Evolutionary conservation across 371 early-diverging fungal genomes (phyloP), one percentile per base, ranked within the genome.

Genomic region (Zychaea mexicana): DNA sequence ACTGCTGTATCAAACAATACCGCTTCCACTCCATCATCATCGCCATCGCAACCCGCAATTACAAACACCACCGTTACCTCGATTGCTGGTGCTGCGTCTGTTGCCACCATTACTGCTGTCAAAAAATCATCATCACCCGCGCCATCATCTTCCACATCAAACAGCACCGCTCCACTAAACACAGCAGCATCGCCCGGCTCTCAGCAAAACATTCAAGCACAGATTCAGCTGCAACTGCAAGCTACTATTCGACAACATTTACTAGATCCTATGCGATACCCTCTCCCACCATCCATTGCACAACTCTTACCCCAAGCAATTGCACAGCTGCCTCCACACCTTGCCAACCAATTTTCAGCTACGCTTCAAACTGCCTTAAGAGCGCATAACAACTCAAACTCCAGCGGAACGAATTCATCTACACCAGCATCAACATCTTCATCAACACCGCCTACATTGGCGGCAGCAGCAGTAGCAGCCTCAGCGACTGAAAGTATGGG

Each of bases 191-290:
- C 66, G 55, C 24, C 61, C 7, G 21, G 42, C 22, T 36, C 59
- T n/a, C 60, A 65, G 36, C 19, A 58, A 39, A 67, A 67, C 54
- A 63, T 67, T 10, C 70, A 73, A 42, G 61, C 65, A 9, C 57
- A 65, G 36, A 65, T 65, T 15, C 71, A 70, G 42, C 39, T 64
- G 12, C 73, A 78, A 42, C 52, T 81, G 39, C 81, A 81, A 59
- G 76, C 74, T 17, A 81, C 81, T 21, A 77, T 81, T 28, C 63
- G 74, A 12, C 81, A 81, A 26, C 81, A 81, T 58, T 61, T 81
- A 31, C 47, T 81, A 17, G 78, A 81, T 58, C 81, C 81, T 57
- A 58, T 77, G 28, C 66, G 65, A 7, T 64, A 76, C 57, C 81
- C 81, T 32, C 63, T 81, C n/a, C 81, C 81, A 3, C 66, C 81